These are phyloP conservation scores for Beauveria sp. DNA, from an alignment of 2,329 filamentous ascomycete species.

Conservation along the genomic window DNA sequence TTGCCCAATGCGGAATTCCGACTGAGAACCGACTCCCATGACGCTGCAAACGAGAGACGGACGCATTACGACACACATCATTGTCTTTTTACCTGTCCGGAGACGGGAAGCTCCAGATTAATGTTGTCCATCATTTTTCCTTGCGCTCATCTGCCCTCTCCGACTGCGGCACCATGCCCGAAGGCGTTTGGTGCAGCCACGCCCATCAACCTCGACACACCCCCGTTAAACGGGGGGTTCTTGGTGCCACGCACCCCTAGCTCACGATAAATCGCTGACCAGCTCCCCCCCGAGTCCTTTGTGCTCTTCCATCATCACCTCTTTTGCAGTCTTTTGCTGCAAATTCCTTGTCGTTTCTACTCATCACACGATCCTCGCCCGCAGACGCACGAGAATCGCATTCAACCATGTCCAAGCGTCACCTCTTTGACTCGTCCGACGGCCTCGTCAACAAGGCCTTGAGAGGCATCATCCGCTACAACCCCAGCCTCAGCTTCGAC, in stretches of 20 bases:
- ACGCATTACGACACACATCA: neutral
- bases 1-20: slow-evolving; percentile 14
- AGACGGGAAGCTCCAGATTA: slow-evolving; percentile 9
- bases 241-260: neutral
- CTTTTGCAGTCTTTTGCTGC: neutral
- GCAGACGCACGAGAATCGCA: slow-evolving; percentile 1
- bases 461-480: slow-evolving; percentile 45
- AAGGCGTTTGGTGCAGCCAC: neutral
- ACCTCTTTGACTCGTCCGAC: slow-evolving; percentile 45
- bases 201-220: neutral
- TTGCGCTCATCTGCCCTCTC: neutral
- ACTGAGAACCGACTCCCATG: neutral
- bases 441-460: slow-evolving; percentile 47
- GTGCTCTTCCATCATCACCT: neutral
- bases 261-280: slow-evolving; percentile 5
- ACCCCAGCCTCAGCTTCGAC: slow-evolving; percentile 42
- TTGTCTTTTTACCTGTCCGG: neutral
- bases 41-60: neutral
- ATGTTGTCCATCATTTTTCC: neutral
- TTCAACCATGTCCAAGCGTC: slow-evolving; percentile 40
- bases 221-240: neutral
- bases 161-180: slow-evolving; percentile 5
- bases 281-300: neutral
- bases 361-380: slow-evolving; percentile 6
- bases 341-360: neutral